Base-by-base conservation (phyloP, 2,329 filamentous ascomycete genomes). In the Chrysoporthe cubensis region DNA sequence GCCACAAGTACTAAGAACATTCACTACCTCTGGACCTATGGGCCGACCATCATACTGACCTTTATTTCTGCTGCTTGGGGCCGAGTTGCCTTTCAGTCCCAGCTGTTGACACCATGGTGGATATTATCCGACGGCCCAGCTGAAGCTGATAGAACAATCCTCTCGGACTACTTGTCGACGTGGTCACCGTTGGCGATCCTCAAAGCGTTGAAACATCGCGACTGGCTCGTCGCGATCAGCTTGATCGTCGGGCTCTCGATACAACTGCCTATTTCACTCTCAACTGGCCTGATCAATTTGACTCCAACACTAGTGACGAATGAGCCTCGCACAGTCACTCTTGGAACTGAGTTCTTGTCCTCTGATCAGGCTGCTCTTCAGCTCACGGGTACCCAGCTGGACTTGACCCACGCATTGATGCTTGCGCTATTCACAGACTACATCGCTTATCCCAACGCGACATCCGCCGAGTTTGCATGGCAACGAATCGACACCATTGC, bases 11-110 rank as follows among this genome's bases (percentile, higher is more conserved):
- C n/a, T 8, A 18, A 52, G 1, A 32, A 32, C 11, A 52, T 32
- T 26, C 48, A 52, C n/a, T 52, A 52, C 48, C 26, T 52, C n/a
- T 52, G 48, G 48, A 52, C 48, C 4, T 52, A 52, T 14, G 48
- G 48, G 11, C 48, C 48, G 7, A 52, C 48, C 9, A 21, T 32
- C n/a, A 21, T 52, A 8, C 48, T 52, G 8, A 52, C 48, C 9
- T 9, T 26, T 21, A 52, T 52, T 32, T 21, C 48, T 52, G 48
- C 48, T 32, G n/a, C 26, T 26, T 26, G 48, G 48, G n/a, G 48
- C n/a, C 8, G 48, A 4, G 48, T 52, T 21, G 48, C 26, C 7
- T 52, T 26, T 14, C 48, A 52, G n/a, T n/a, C 48, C 26, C 48
- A 52, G 26, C 48, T 52, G 21, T n/a, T 52, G 11, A 52, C 26